These are phyloP conservation scores for Apiospora kogelbergensis DNA, from an alignment of 2,329 filamentous ascomycete genomes.

Conservation along the genomic window DNA sequence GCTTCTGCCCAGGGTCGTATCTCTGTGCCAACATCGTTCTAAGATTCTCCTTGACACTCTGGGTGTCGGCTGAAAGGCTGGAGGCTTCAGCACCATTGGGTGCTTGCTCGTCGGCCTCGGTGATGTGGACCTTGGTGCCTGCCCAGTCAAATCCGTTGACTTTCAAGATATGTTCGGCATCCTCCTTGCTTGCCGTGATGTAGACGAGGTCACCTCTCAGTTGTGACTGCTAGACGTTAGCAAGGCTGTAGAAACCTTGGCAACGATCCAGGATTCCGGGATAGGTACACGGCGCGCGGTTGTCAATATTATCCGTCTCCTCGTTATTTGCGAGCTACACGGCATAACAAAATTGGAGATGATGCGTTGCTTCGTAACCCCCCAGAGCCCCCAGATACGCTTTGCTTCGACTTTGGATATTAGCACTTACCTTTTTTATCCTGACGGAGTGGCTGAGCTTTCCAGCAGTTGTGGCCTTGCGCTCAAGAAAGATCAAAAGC, in stretches of 20 bases:
- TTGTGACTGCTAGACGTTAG: slow-evolving; percentile 72
- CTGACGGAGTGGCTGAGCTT: slow-evolving; percentile 54
- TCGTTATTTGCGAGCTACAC: slow-evolving; percentile 38
- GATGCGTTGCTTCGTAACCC: slow-evolving; percentile 38
- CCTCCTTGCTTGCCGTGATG: slow-evolving; percentile 64
- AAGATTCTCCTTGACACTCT: slow-evolving; percentile 68
- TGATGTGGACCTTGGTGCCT: slow-evolving; percentile 58
- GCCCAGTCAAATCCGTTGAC: slow-evolving; percentile 71
- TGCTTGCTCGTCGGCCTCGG: slow-evolving; percentile 42
- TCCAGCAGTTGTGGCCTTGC: slow-evolving; percentile 61
- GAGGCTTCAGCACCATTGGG: slow-evolving; percentile 27
- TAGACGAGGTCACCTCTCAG: slow-evolving; percentile 68
- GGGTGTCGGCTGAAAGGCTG: slow-evolving; percentile 48
- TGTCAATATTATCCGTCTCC: slow-evolving; percentile 33
- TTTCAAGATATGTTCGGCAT: slow-evolving; percentile 64
- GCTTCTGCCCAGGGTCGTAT: slow-evolving; percentile 69
- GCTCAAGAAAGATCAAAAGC: slow-evolving; percentile 68
- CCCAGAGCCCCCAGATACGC: slow-evolving; percentile 39
- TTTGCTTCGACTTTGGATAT: slow-evolving; percentile 38
- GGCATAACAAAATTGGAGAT: slow-evolving; percentile 40
- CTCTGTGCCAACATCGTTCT: slow-evolving; percentile 70
- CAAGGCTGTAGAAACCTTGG: slow-evolving; percentile 51
- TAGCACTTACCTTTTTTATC: slow-evolving; percentile 75
- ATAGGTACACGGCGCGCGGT: slow-evolving; percentile 36
- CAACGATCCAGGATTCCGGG: slow-evolving; percentile 35